Evolutionary conservation across 306 rosid species (phyloP), one percentile per base, ranked within the genome.

Genomic region (Begonia fuchsioides): DNA sequence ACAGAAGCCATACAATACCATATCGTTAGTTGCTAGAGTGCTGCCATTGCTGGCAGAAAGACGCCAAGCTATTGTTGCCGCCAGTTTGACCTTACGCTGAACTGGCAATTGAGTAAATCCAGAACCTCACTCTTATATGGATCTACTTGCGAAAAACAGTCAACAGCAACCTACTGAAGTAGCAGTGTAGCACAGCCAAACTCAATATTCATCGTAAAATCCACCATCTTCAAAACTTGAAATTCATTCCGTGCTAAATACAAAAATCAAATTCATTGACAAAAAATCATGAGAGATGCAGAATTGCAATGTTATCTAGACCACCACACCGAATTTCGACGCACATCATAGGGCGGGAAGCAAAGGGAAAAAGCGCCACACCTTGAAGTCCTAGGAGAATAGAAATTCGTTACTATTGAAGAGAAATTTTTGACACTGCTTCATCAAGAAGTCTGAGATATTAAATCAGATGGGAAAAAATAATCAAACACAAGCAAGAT

Each of bases 51-150:
- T 78, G 81, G 88, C 73, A 73, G 86, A 47, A 46, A 17, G 59
- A 74, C 95, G 74, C 95, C 97, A 84, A 71, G 82, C 58, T 17
- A 76, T 52, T 41, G 96, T 58, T 11, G 96, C 66, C 49, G 98
- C 88, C 98, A 92, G 82, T 63, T 78, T 72, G 12, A 62, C 67
- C 79, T 67, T 26, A 43, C 56, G 61, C 56, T 61, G 72, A 67
- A 43, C 63, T 60, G 44, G 53, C 38, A n/a, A 58, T 54, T 32
- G 60, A 62, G 66, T 55, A 61, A 43, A 63, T 44, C 46, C 43
- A 60, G 66, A 54, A 57, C 38, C 63, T 54, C 54, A 58, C 68
- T 55, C 63, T 61, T 73, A 66, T 71, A 63, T 86, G 67, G 94
- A 92, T 92, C 96, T 72, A 68, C 12, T 5, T 1, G 64, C 55